Percentiles rank a stretch among this genome's conserved stretches.
phyloP scores from a whole-genome alignment of 805 yeast genomes.

The Sugiyamaella chiloensis region DNA sequence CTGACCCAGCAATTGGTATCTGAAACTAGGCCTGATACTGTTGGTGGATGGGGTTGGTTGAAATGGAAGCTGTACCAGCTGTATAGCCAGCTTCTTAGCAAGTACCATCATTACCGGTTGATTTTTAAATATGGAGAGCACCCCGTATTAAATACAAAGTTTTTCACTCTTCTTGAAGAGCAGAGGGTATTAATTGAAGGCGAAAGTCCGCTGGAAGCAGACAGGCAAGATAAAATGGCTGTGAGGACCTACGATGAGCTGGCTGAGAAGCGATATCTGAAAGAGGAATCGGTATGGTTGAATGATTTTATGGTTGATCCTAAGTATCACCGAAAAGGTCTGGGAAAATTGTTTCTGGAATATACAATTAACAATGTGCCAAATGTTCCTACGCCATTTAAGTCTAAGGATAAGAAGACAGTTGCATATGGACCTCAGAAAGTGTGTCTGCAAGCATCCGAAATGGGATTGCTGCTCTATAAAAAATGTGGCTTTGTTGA shows the following conservation, averaged over 20 bases:
- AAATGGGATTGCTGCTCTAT: conserved; percentile 7
- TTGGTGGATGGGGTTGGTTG: conserved; percentile 3
- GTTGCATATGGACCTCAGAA: conserved; percentile 8
- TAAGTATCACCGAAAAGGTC: conserved; percentile 3
- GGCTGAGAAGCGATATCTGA: background rate
- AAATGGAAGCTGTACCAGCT: conserved; percentile 2
- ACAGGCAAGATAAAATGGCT: background rate
- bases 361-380: conserved; percentile 1
- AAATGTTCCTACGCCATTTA: conserved; percentile 2
- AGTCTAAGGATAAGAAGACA: background rate
- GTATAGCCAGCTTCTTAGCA: background rate
- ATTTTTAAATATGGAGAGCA: conserved; percentile 3
- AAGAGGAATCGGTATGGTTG: background rate
- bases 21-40: background rate
- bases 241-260: background rate
- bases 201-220: background rate
- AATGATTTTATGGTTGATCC: conserved; percentile 5
- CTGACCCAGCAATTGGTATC: background rate
- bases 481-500: conserved; percentile 4
- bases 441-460: background rate
- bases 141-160: background rate
- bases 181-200: background rate
- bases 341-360: background rate
- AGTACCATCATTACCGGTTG: background rate
- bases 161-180: background rate